phyloP scores from a whole-genome alignment of 140 eudicot genomes.

The Senecio squalidus region DNA sequence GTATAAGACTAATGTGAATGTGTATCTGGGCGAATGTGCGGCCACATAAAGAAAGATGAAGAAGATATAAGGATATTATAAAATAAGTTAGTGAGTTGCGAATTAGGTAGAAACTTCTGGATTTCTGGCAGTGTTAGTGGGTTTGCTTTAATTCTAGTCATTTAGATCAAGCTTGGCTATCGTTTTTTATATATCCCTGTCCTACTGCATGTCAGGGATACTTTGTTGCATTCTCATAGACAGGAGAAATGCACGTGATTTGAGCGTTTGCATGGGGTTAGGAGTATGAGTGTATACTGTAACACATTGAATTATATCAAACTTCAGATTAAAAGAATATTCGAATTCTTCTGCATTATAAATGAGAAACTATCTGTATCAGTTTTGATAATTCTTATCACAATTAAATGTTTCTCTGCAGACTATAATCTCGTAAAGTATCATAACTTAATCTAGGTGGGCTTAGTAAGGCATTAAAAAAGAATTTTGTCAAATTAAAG shows the following conservation, averaged over 20 bases:
- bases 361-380: too few species aligned
- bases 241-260: neutral
- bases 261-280: neutral
- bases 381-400: too few species aligned
- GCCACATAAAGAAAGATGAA: neutral
- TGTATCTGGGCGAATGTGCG: neutral
- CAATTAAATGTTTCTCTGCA: too few species aligned
- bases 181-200: neutral
- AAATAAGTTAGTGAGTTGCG: neutral
- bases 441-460: too few species aligned
- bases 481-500: too few species aligned
- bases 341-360: too few species aligned
- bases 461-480: too few species aligned
- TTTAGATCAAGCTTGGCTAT: neutral
- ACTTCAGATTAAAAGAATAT: too few species aligned
- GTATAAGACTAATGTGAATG: neutral
- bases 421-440: too few species aligned
- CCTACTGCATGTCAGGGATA: neutral
- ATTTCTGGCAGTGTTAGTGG: neutral
- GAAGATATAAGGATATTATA: neutral
- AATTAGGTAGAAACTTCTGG: neutral
- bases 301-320: too few species aligned
- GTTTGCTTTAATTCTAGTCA: neutral
- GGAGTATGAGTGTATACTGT: neutral
- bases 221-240: neutral